Percentiles rank a stretch among this genome's conserved stretches.
These are phyloP conservation scores for Candida boleticola DNA, from an alignment of 805 yeast genomes.

Conservation along the genomic window DNA sequence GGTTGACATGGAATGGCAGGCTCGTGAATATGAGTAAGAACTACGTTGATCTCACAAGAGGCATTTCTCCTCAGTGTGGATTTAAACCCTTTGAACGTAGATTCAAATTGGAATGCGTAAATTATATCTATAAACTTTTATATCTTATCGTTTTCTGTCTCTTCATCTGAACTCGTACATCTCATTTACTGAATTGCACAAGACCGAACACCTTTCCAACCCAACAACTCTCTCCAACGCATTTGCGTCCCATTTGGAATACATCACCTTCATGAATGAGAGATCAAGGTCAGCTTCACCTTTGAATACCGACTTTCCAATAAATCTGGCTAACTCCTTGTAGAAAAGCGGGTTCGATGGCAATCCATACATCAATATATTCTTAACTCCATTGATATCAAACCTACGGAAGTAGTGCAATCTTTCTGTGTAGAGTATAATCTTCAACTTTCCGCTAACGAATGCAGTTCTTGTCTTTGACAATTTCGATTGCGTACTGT, in stretches of 20 bases:
- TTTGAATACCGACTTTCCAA: slow-evolving; percentile 62
- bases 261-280: slow-evolving; percentile 55
- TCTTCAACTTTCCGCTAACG: slow-evolving; percentile 55
- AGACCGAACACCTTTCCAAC: slow-evolving; percentile 60
- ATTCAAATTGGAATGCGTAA: no score
- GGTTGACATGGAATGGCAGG: no score
- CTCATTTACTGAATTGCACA: slow-evolving; percentile 71
- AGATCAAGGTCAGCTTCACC: slow-evolving; percentile 47
- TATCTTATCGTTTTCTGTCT: no score
- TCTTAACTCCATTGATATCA: slow-evolving; percentile 81
- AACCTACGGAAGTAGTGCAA: slow-evolving; percentile 88
- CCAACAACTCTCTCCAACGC: slow-evolving; percentile 86
- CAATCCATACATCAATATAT: slow-evolving; percentile 74
- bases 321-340: slow-evolving; percentile 66
- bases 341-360: slow-evolving; percentile 87
- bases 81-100: no score
- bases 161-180: slow-evolving; percentile 66
- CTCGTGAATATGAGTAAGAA: no score
- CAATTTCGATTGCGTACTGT: slow-evolving; percentile 68
- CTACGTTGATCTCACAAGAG: no score
- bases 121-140: no score
- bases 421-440: slow-evolving; percentile 90
- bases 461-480: slow-evolving; percentile 72
- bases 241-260: slow-evolving; percentile 76
- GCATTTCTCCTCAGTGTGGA: no score